phyloP scores from a whole-genome alignment of 495 filamentous ascomycete species.

The Aspergillus conjunctus region DNA sequence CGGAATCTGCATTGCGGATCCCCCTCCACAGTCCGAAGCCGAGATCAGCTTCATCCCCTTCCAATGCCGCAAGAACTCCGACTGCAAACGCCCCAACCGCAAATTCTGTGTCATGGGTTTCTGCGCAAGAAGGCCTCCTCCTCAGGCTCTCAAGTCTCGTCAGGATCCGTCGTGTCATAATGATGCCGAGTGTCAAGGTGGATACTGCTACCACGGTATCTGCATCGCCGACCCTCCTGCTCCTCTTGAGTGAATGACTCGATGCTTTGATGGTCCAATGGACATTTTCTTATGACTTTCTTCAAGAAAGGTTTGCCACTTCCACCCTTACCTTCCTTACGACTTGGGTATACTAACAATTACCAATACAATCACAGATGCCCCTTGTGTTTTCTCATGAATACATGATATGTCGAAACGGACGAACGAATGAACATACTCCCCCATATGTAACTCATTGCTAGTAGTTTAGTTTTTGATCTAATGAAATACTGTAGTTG shows the following conservation, averaged over 20 bases:
- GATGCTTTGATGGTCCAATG: neutral
- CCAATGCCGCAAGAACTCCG: conserved; percentile 5
- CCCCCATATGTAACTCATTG: neutral
- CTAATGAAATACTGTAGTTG: neutral
- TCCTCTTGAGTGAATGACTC: neutral
- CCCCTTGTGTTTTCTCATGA: neutral
- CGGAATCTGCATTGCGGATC: conserved; percentile 13
- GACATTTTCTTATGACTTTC: neutral
- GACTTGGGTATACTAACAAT: neutral
- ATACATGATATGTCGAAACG: neutral
- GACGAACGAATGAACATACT: neutral
- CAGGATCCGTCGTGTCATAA: neutral
- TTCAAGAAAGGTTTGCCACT: neutral
- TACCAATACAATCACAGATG: neutral
- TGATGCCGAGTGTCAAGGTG: neutral
- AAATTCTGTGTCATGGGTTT: conserved; percentile 10
- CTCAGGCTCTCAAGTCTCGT: neutral
- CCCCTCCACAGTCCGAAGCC: neutral
- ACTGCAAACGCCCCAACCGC: neutral
- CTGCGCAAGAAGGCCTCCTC: conserved; percentile 7
- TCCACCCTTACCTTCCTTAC: neutral
- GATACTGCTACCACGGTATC: conserved; percentile 12
- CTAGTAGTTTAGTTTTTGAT: neutral
- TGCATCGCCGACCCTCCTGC: neutral
- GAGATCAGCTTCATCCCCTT: neutral